A percentile compares a stretch with the other conserved stretches of the same genome.
Conservation (phyloP, 768 basidiomycete genomes). For the Polyporus arcularius region DNA sequence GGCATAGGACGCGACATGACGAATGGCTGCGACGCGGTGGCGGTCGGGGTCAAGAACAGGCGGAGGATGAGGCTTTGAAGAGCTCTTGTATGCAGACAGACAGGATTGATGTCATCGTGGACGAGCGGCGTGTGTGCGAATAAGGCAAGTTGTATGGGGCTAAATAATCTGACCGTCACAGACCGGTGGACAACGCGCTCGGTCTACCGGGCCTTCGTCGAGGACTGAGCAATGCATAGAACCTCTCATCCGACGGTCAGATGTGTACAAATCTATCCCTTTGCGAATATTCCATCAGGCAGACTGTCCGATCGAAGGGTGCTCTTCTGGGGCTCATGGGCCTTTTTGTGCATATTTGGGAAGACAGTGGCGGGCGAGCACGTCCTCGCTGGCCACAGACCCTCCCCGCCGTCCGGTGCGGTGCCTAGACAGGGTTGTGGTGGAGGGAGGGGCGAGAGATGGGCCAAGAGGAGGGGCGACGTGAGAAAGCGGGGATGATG, state of each 20-base stretch:
- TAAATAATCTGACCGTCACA: background rate
- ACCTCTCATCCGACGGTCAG: background rate
- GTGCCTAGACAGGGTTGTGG: background rate
- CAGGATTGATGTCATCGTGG: conserved; percentile 8
- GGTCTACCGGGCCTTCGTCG: background rate
- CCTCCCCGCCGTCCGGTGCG: background rate
- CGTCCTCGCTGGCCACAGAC: too few species aligned
- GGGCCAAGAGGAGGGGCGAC: conserved; percentile 8
- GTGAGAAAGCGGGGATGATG: conserved; percentile 26
- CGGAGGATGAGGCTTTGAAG: too few species aligned
- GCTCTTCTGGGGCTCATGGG: background rate
- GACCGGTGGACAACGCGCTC: background rate
- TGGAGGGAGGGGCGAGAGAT: background rate
- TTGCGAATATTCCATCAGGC: background rate
- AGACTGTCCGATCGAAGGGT: background rate
- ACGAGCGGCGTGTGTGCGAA: conserved; percentile 15
- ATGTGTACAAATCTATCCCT: conserved; percentile 1
- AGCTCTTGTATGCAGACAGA: background rate
- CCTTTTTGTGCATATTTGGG: background rate
- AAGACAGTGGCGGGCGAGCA: background rate
- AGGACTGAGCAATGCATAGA: background rate
- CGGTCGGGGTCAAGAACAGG: background rate
- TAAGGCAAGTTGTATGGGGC: background rate
- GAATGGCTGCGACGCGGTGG: background rate
- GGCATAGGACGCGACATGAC: conserved; percentile 39